Evolutionary conservation across 2,329 filamentous ascomycete genomes (phyloP).

Genomic region (Phialemonium atrogriseum): DNA sequence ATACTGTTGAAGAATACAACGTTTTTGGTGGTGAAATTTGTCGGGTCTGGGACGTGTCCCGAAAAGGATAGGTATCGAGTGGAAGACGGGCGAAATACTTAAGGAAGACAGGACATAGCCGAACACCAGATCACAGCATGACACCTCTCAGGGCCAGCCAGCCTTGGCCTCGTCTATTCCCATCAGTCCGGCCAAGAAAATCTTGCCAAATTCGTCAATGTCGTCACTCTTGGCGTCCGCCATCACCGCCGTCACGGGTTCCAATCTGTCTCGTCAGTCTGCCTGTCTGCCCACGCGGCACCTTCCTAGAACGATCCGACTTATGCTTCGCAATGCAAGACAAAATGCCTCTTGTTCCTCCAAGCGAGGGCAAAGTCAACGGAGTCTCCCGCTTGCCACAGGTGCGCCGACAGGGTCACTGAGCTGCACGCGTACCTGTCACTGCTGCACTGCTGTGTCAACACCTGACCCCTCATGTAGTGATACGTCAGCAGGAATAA

Average conservation of each 20-base stretch:
- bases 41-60: too few species aligned
- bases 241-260: not conserved
- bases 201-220: slow-evolving; percentile 5
- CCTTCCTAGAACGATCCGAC: slow-evolving; percentile 1
- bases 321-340: slow-evolving; percentile 19
- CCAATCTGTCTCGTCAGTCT: too few species aligned
- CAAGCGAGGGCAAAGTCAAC: slow-evolving; percentile 26
- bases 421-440: slow-evolving; percentile 22
- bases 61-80: too few species aligned
- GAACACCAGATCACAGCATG: slow-evolving; percentile 3
- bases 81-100: too few species aligned
- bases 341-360: slow-evolving; percentile 23
- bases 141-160: slow-evolving; percentile 5
- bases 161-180: slow-evolving; percentile 5
- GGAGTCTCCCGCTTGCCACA: slow-evolving; percentile 27
- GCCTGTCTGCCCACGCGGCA: too few species aligned
- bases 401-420: slow-evolving; percentile 26
- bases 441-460: too few species aligned
- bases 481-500: too few species aligned
- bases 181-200: slow-evolving; percentile 3
- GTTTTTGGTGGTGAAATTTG: too few species aligned
- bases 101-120: too few species aligned
- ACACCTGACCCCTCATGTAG: too few species aligned
- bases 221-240: slow-evolving; percentile 4
- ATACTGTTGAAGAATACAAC: too few species aligned